phyloP scores from a whole-genome alignment of 108 stramenopile genomes.

The Fistulifera pelliculosa region DNA sequence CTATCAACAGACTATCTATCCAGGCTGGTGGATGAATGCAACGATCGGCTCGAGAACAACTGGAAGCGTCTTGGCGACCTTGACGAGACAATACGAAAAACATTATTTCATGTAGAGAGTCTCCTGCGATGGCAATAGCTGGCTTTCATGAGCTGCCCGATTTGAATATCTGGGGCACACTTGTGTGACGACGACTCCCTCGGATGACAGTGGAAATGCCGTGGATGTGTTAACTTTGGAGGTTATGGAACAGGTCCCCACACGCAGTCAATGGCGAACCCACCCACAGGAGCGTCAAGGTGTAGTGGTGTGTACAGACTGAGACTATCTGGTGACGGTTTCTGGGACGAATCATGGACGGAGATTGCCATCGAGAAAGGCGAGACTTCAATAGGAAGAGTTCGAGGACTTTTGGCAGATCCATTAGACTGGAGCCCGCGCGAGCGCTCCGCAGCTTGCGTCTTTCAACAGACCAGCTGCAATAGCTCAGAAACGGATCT shows the following conservation, averaged over 20 bases:
- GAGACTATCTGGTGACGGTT: neutral
- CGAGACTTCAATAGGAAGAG: neutral
- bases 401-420: neutral
- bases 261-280: neutral
- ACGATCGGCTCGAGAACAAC: slow-evolving; percentile 50
- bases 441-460: slow-evolving; percentile 2
- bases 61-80: slow-evolving; percentile 40
- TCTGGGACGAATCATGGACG: slow-evolving; percentile 2
- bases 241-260: slow-evolving; percentile 73
- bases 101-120: slow-evolving; percentile 8
- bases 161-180: slow-evolving; percentile 67
- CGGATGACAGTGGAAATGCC: neutral
- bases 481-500: slow-evolving; percentile 5
- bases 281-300: slow-evolving; percentile 2
- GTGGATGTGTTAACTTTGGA: slow-evolving; percentile 47
- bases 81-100: slow-evolving; percentile 2
- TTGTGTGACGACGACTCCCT: slow-evolving; percentile 17
- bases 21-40: slow-evolving; percentile 43
- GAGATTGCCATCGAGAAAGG: neutral
- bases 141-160: slow-evolving; percentile 27
- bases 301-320: slow-evolving; percentile 16
- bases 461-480: neutral
- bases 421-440: slow-evolving; percentile 1
- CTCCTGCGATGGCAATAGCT: neutral
- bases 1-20: slow-evolving; percentile 31